Evolutionary conservation across 768 basidiomycete species (phyloP), one percentile per base, ranked within the genome.

Genomic region (Leccinum disarticulatum): DNA sequence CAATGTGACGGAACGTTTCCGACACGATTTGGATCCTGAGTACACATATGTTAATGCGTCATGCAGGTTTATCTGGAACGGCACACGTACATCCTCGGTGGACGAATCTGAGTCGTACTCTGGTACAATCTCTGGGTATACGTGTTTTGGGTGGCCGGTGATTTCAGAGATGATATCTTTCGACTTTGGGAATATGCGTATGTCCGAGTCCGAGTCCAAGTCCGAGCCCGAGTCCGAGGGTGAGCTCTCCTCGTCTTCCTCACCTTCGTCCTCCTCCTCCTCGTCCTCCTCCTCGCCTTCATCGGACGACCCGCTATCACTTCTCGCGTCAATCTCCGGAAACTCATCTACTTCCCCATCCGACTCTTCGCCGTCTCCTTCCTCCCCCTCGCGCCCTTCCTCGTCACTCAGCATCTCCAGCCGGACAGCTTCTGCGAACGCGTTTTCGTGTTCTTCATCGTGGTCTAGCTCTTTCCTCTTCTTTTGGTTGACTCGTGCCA

Each of bases 1-100:
- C 96, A 99, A 69, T 99, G 95, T 83, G 90, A 89, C 50, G 97
- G 97, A 61, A 99, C 79, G 75, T 96, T 83, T 55, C 97, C 97
- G 65, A 97, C 86, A 60, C 95, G 92, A 71, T 97, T 98, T n/a
- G 91, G 91, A 56, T 87, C 84, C 95, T 98, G 65, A 56, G 58
- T 36, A 55, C 49, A 38, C 27, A 65, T 60, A 50, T 17, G 53
- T 59, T 25, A 63, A 59, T 25, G 50, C 22, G 56, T 28, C 22
- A n/a, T 50, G 41, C 11, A 0, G 36, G 15, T 58, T 38, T 51
- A 52, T 61, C 54, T 43, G 36, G 38, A 33, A 56, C 3, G 48
- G 54, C 27, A 47, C 30, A 75, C 90, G 65, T 71, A 93, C 93
- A 63, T 95, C 91, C 81, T 95, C 93, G 2, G 91, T 95, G 5